Conservation (phyloP, 192 early-diverging fungal species). For the Coemansia furcata region DNA sequence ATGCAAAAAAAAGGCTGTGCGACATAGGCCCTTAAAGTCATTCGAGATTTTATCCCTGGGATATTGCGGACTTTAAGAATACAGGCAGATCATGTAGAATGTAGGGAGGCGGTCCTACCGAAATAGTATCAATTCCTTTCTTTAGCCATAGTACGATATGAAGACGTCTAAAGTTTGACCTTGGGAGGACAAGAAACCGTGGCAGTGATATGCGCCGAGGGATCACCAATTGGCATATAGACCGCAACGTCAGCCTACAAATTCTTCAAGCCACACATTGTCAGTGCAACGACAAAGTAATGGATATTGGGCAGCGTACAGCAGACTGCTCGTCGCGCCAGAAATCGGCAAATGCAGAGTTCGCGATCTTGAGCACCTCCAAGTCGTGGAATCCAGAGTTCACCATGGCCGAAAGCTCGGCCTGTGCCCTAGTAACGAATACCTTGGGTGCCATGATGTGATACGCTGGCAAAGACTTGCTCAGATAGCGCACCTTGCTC, state of each 20-base stretch:
- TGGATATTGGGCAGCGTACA: slow-evolving; percentile 79
- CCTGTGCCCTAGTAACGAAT: slow-evolving; percentile 54
- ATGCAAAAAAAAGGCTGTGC: not conserved
- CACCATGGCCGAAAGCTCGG: slow-evolving; percentile 32
- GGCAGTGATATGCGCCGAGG: slow-evolving; percentile 72
- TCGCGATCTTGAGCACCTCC: slow-evolving; percentile 80
- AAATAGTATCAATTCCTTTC: not conserved
- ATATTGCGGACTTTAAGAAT: not conserved
- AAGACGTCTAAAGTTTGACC: slow-evolving; percentile 22
- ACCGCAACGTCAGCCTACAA: slow-evolving; percentile 62
- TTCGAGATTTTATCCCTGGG: not conserved
- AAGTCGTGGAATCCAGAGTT: slow-evolving; percentile 69
- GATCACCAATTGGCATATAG: slow-evolving; percentile 71
- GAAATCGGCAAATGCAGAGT: slow-evolving; percentile 74
- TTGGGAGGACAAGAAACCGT: slow-evolving; percentile 56
- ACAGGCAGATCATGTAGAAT: not conserved
- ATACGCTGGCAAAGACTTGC: slow-evolving; percentile 59
- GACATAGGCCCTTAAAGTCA: not conserved
- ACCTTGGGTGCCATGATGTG: slow-evolving; percentile 69
- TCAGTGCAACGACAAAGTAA: slow-evolving; percentile 70
- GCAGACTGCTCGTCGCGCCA: slow-evolving; percentile 67
- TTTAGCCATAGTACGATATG: too few species aligned
- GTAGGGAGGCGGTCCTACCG: not conserved
- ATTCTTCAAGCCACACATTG: slow-evolving; percentile 71
- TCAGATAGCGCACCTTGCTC: slow-evolving; percentile 73